Base-by-base conservation (phyloP, 371 early-diverging fungal species). In the Paramicrosporidium saccamoebae region DNA sequence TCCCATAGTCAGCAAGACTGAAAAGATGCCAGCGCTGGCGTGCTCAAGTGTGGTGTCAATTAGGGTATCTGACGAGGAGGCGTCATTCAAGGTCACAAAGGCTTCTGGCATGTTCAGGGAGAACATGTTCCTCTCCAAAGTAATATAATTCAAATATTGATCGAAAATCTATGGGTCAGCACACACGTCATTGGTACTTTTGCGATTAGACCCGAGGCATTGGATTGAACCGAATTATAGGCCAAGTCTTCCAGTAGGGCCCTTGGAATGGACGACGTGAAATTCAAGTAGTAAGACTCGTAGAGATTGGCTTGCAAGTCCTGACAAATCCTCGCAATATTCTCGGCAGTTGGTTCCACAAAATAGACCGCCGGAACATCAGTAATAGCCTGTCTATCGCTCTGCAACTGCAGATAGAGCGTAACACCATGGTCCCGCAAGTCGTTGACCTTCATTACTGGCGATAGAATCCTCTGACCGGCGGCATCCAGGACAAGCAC, bases 361-460 rank as follows among this genome's bases (percentile, higher is more conserved):
- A 97, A 88, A 46, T 97, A 97, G 18, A 98, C 51, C 1, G 96
- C 95, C 4, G 96, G 92, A 0, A 86, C 94, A 42, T 92, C 92
- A 1, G 69, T 55, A 20, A 94, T 71, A 5, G 74, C 44, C 23
- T 71, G 60, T 18, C 96, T 55, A 12, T 64, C 67, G 20, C 10
- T 15, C 6, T 10, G 7, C 3, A 35, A 42, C 28, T 53, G 72
- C 92, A 94, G 77, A 33, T 95, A 90, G 14, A 90, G 74, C 1
- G 97, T 96, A 14, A 98, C 64, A n/a, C 95, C 95, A 35, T 68
- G 56, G 28, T 92, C 90, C 27, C 96, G 67, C 27, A 98, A 61
- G 37, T 96, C 94, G 37, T 69, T 81, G 9, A 95, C 74, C 27
- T 72, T 72, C 27, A 96, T 56, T 12, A 95, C 58, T n/a, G 94